Base-by-base conservation (phyloP, 2,329 filamentous ascomycete genomes). In the Ascomycota sp. region DNA sequence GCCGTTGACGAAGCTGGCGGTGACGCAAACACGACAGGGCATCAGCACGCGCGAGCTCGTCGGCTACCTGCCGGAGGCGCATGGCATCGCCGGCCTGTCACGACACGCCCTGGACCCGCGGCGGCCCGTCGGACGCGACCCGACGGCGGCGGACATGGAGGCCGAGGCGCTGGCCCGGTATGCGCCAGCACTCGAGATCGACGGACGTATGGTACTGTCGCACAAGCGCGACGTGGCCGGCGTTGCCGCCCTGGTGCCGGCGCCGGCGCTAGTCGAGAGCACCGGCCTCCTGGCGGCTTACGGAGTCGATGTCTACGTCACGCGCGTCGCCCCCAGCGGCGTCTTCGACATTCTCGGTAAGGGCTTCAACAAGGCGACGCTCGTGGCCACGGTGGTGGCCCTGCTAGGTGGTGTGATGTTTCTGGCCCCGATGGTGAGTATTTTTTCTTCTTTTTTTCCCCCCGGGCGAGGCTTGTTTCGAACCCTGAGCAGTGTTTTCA, bases 311-410 rank as follows among this genome's bases (percentile, higher is more conserved):
- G 58, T 95, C 2, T 98, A 91, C 40, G 83, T 79, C 10, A 86
- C 83, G 1, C 63, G 83, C 30, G 69, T 91, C 8, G 70, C 76
- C n/a, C 89, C 89, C 1, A 93, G 82, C 51, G 72, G 78, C 41
- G 68, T 78, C 11, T 98, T 98, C 51, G 89, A 98, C 55, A 71
- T 95, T 25, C 57, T 98, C 11, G 89, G 83, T 36, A 89, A 83
- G 53, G 80, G 81, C 3, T 98, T 98, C 52, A 89, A 86, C 48
- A 94, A 92, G 60, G 47, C 83, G 32, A 78, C 83, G 41, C 68
- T 98, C 45, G 51, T 94, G 23, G 62, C 68, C 11, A 98, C 89
- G 1, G 83, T 98, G 23, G 60, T 77, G 25, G 86, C 81, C 12
- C 61, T 95, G 40, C 69, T 68, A 27, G 63, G 69, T 24, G 83